Evolutionary conservation across 1,139 yeast species (phyloP).

Genomic region (Yamadazyma conglobata): DNA sequence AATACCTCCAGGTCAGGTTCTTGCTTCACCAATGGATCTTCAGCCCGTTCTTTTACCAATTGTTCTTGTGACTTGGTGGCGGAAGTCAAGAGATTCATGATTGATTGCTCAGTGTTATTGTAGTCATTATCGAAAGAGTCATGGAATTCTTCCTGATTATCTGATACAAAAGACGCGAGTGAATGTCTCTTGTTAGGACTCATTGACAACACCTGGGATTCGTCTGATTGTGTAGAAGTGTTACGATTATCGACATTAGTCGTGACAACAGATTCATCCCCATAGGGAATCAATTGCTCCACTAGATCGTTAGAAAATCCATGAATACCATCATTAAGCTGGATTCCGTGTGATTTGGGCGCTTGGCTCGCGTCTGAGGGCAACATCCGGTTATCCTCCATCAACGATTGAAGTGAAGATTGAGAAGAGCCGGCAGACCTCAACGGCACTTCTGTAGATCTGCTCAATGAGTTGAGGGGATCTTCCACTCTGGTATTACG

Average conservation of each 20-base stretch:
- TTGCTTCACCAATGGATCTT: conserved; percentile 10
- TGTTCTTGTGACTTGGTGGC: conserved; percentile 5
- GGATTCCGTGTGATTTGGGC: conserved; percentile 26
- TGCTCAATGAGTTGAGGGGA: conserved; percentile 34
- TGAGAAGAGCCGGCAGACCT: conserved; percentile 43
- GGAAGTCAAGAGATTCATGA: conserved; percentile 32
- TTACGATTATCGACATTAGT: background rate
- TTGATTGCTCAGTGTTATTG: conserved; percentile 41
- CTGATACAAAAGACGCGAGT: conserved; percentile 12
- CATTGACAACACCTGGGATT: conserved; percentile 13
- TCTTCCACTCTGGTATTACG: conserved; percentile 22
- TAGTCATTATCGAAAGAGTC: conserved; percentile 39
- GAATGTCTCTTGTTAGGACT: conserved; percentile 11
- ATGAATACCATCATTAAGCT: conserved; percentile 43
- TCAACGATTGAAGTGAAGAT: conserved; percentile 42
- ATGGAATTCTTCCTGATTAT: conserved; percentile 24
- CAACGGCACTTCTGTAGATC: conserved; percentile 26
- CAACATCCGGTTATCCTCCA: conserved; percentile 34
- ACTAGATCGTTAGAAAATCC: conserved; percentile 43
- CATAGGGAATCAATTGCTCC: conserved; percentile 29
- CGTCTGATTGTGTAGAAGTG: conserved; percentile 10
- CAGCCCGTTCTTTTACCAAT: background rate
- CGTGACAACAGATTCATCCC: conserved; percentile 1
- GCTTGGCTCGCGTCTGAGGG: conserved; percentile 18
- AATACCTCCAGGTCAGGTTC: conserved; percentile 6